Evolutionary conservation across 2,329 filamentous ascomycete species (phyloP).

Genomic region (Apiospora saccharicola): DNA sequence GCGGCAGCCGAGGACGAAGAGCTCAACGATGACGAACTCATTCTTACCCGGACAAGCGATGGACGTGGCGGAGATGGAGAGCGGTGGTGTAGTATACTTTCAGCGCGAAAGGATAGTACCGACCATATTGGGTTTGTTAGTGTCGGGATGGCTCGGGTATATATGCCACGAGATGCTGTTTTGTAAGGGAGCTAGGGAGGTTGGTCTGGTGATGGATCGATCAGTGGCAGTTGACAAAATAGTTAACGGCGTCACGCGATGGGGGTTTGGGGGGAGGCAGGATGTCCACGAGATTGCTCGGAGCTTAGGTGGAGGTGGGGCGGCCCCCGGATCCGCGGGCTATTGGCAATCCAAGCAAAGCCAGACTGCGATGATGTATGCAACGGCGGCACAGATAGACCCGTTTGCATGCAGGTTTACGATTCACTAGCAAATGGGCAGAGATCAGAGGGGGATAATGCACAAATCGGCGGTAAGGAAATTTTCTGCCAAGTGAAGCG

Average conservation of each 20-base stretch:
- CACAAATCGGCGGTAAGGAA: neutral
- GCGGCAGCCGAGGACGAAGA: conserved; percentile 29
- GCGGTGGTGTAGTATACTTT: neutral
- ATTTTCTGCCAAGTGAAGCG: neutral
- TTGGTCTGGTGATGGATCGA: conserved; percentile 14
- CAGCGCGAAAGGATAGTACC: neutral
- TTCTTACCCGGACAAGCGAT: conserved; percentile 34
- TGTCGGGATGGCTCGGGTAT: neutral
- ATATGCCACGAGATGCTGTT: neutral
- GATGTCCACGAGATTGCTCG: conserved; percentile 12
- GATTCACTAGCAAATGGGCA: conserved; percentile 1
- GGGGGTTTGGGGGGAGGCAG: neutral
- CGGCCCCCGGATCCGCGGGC: conserved; percentile 14
- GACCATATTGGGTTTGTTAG: conserved; percentile 18
- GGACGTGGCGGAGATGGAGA: neutral
- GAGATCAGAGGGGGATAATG: neutral
- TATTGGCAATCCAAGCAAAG: neutral
- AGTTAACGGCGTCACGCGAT: conserved; percentile 13
- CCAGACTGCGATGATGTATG: neutral
- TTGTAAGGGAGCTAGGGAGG: neutral
- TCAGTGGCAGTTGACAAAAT: conserved; percentile 12
- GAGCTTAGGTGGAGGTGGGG: conserved; percentile 12
- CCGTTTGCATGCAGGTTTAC: neutral
- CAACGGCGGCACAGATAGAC: neutral
- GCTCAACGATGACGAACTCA: conserved; percentile 50